These are phyloP conservation scores for Colletotrichum neosansevieriae DNA, from an alignment of 2,329 filamentous ascomycete species.

Conservation along the genomic window DNA sequence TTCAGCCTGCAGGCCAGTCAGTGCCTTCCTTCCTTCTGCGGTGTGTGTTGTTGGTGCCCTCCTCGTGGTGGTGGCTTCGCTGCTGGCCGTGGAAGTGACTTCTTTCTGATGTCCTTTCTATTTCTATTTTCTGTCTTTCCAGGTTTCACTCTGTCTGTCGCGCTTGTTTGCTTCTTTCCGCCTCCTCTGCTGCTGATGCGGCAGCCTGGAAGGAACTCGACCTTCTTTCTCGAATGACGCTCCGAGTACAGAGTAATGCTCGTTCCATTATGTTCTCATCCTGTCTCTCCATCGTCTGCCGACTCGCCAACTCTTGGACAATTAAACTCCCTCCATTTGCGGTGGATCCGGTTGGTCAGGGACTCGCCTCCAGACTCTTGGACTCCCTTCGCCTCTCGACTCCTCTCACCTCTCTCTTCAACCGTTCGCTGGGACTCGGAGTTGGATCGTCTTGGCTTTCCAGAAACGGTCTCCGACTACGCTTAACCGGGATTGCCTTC, in stretches of 20 bases:
- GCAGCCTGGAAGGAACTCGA: constrained; percentile 13
- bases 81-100: not conserved
- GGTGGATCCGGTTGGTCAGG: constrained; percentile 37
- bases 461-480: constrained; percentile 11
- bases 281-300: constrained; percentile 24
- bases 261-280: not conserved
- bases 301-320: constrained; percentile 19
- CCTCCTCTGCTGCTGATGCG: not conserved
- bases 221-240: constrained; percentile 7
- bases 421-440: constrained; percentile 1
- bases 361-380: constrained; percentile 18
- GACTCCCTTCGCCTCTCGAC: not conserved
- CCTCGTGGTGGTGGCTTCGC: not conserved
- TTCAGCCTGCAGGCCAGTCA: constrained; percentile 10
- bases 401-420: not conserved
- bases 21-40: not conserved
- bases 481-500: constrained; percentile 35
- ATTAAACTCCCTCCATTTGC: constrained; percentile 21
- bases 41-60: not conserved
- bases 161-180: constrained; percentile 29
- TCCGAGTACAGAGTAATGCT: not conserved
- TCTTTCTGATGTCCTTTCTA: not conserved
- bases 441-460: constrained; percentile 31
- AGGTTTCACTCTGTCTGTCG: not conserved
- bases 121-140: not conserved